A percentile compares a stretch with the other conserved stretches of the same genome.
phyloP scores from a whole-genome alignment of 495 filamentous ascomycete genomes.

The Neurospora sp. region DNA sequence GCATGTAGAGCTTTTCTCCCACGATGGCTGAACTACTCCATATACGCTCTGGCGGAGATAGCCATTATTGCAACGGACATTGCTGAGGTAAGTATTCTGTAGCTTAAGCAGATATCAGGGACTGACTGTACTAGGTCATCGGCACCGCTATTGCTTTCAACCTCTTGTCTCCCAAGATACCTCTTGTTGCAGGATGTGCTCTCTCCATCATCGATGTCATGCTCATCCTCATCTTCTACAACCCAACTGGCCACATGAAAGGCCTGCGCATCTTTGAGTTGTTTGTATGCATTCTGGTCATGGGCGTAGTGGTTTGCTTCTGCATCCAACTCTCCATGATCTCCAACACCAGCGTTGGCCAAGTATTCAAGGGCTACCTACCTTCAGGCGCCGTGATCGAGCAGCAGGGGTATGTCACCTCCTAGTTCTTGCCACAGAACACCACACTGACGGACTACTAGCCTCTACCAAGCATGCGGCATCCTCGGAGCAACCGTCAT shows the following conservation, averaged over 20 bases:
- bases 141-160: constrained; percentile 89
- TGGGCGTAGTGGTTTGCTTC: constrained; percentile 85
- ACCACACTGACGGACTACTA: background rate
- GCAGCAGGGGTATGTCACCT: constrained; percentile 29
- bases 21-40: constrained; percentile 60
- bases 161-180: constrained; percentile 63
- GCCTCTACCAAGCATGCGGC: constrained; percentile 78
- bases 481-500: constrained; percentile 92
- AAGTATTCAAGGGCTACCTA: constrained; percentile 77
- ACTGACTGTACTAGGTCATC: constrained; percentile 46
- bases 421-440: background rate
- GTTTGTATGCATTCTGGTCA: constrained; percentile 68
- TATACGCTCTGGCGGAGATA: constrained; percentile 67
- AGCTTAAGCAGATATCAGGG: no score
- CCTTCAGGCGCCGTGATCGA: constrained; percentile 68
- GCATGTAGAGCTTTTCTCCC: constrained; percentile 69
- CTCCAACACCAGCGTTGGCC: constrained; percentile 52
- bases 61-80: constrained; percentile 88
- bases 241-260: constrained; percentile 61
- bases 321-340: constrained; percentile 81
- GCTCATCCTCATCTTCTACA: constrained; percentile 76
- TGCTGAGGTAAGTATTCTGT: constrained; percentile 46
- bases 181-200: constrained; percentile 78
- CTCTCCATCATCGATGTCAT: constrained; percentile 79
- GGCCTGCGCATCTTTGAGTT: constrained; percentile 70